These are phyloP conservation scores for Starmerella gropengiesseri DNA, from an alignment of 805 yeast species.

Conservation along the genomic window DNA sequence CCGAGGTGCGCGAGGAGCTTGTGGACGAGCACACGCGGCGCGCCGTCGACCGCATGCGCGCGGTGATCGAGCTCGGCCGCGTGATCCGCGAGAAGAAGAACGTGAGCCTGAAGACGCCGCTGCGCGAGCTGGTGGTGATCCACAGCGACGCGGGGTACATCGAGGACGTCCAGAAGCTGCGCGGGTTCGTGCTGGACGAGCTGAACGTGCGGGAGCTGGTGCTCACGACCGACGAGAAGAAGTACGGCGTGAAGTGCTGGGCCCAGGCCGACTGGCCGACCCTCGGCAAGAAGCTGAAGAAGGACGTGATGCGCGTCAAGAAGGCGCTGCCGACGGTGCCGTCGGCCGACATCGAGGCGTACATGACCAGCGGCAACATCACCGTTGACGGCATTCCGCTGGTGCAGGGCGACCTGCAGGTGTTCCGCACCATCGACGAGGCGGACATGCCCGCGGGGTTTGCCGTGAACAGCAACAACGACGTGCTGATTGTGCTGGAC, in stretches of 20 bases:
- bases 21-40: constrained; percentile 74
- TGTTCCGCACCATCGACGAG: constrained; percentile 78
- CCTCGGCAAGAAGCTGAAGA: constrained; percentile 91
- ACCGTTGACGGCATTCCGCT: constrained; percentile 83
- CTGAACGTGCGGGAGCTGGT: constrained; percentile 80
- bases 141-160: constrained; percentile 69
- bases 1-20: constrained; percentile 66
- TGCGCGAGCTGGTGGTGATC: constrained; percentile 73
- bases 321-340: constrained; percentile 77
- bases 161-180: constrained; percentile 64
- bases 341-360: constrained; percentile 71
- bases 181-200: constrained; percentile 76
- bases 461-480: constrained; percentile 79
- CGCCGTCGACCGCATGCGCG: constrained; percentile 92
- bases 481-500: constrained; percentile 81
- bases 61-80: constrained; percentile 92
- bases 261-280: constrained; percentile 99
- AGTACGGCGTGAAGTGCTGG: constrained; percentile 81
- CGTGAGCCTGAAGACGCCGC: constrained; percentile 89
- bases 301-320: constrained; percentile 87
- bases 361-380: constrained; percentile 59
- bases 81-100: constrained; percentile 91
- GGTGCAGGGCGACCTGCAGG: constrained; percentile 78
- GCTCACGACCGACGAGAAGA: constrained; percentile 80
- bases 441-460: constrained; percentile 48